Evolutionary conservation across 257 asterid species (phyloP).

Genomic region (Thymus mandschuricus): DNA sequence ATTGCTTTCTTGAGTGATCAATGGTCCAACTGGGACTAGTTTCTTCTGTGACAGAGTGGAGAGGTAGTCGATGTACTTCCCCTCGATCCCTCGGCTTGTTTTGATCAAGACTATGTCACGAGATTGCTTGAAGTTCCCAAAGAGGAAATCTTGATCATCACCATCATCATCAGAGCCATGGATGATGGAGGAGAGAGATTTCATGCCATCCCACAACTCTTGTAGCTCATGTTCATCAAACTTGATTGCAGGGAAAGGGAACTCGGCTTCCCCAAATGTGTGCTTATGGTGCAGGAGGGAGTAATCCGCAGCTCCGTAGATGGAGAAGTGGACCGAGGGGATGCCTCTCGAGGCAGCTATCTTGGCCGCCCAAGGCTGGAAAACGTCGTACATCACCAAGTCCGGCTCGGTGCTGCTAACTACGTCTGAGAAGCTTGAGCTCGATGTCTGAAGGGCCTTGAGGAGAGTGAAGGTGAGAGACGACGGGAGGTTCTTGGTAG

Average conservation of each 20-base stretch:
- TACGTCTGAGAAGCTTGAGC: constrained; percentile 34
- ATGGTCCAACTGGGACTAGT: constrained; percentile 41
- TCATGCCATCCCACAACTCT: neutral
- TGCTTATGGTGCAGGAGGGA: constrained; percentile 34
- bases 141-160: constrained; percentile 33
- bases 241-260: constrained; percentile 38
- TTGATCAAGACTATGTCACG: constrained; percentile 35
- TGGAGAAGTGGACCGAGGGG: constrained; percentile 38
- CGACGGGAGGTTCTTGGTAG: constrained; percentile 46
- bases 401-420: constrained; percentile 31
- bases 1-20: neutral
- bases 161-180: constrained; percentile 28
- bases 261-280: constrained; percentile 17
- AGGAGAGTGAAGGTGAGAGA: constrained; percentile 29
- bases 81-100: constrained; percentile 39
- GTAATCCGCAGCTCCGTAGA: constrained; percentile 15
- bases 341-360: constrained; percentile 37
- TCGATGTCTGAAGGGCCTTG: constrained; percentile 33
- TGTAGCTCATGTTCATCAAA: constrained; percentile 29
- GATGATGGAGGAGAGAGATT: constrained; percentile 17
- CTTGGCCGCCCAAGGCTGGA: constrained; percentile 47
- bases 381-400: constrained; percentile 40
- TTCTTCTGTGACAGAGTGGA: constrained; percentile 32
- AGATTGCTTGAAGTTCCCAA: constrained; percentile 37
- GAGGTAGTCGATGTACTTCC: constrained; percentile 42